Base-by-base conservation (phyloP, 441 rosid species). In the Erodium trifolium region DNA sequence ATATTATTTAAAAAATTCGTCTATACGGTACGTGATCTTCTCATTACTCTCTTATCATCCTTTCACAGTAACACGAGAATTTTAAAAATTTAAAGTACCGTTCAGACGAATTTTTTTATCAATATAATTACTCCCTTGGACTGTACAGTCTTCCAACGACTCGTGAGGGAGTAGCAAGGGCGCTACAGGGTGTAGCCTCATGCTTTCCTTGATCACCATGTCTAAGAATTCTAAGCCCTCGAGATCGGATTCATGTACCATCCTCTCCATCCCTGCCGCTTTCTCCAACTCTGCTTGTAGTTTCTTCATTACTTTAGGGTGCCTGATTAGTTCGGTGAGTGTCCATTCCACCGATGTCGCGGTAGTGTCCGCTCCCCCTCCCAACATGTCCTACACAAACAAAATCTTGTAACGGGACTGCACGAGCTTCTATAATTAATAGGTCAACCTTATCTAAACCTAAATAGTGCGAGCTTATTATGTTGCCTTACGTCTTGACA, bases 191-290 rank as follows among this genome's bases (percentile, higher is more conserved):
- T 83, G 85, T 5, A 83, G 75, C 71, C 83, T 71, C 5, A 79
- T 59, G 29, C 63, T 73, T 77, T 83, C 84, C 59, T 81, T 80
- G 18, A 82, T 71, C 23, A 76, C 85, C 82, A 79, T 76, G 49
- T 77, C 23, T 29, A 84, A 14, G 72, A 78, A 84, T 8, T 70
- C 43, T 65, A 78, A 29, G 53, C 65, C 73, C 5, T 71, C 76
- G 45, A 80, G 10, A 16, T 82, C 86, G 2, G 77, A 75, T 69
- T 82, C 88, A 47, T 80, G 80, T 1, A 82, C 82, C 73, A 63
- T 65, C 57, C 80, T 73, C 3, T 77, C 55, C 64, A 72, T 1
- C 4, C 88, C 88, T 5, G 82, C 77, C 7, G 49, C 69, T 0
- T 64, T 55, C 49, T 80, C 72, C 2, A 80, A 53, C 49, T 84